phyloP scores from a whole-genome alignment of 768 basidiomycete species.

The Sarcodon aspratus region DNA sequence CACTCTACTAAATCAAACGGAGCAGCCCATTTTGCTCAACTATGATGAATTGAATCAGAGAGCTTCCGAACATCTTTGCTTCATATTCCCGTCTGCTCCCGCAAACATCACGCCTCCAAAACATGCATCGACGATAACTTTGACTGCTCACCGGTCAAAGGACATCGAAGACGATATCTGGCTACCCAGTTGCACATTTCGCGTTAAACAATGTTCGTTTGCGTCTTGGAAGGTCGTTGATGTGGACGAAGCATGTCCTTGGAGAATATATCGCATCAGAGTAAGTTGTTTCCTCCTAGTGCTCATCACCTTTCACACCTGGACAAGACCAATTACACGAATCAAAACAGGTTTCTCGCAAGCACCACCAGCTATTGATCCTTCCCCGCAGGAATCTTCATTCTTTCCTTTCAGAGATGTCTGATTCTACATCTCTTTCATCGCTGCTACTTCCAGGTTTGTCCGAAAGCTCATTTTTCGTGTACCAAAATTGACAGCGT shows the following conservation, averaged over 20 bases:
- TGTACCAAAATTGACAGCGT: constrained; percentile 3
- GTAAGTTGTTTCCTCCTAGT: constrained; percentile 22
- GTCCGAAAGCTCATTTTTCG: constrained; percentile 13
- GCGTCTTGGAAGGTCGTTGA: constrained; percentile 34
- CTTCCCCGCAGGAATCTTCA: constrained; percentile 48
- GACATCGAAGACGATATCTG: constrained; percentile 11
- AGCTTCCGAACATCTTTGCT: background rate
- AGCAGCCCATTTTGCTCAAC: no score
- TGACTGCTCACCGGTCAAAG: constrained; percentile 4
- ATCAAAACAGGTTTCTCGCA: constrained; percentile 29
- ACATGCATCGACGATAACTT: constrained; percentile 1
- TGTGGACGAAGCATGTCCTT: constrained; percentile 35
- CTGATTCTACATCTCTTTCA: constrained; percentile 57
- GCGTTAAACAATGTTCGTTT: constrained; percentile 9
- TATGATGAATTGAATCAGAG: background rate
- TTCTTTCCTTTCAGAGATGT: constrained; percentile 49
- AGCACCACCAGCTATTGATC: constrained; percentile 37
- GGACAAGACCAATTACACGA: background rate
- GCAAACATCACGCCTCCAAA: constrained; percentile 5
- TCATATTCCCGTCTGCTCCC: constrained; percentile 6
- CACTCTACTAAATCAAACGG: no score
- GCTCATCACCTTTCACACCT: background rate
- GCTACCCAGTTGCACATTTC: constrained; percentile 3
- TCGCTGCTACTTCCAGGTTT: constrained; percentile 70
- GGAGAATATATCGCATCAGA: constrained; percentile 44